Conservation (phyloP, 2,329 filamentous ascomycete species). For the Chaetomium olivaceum region DNA sequence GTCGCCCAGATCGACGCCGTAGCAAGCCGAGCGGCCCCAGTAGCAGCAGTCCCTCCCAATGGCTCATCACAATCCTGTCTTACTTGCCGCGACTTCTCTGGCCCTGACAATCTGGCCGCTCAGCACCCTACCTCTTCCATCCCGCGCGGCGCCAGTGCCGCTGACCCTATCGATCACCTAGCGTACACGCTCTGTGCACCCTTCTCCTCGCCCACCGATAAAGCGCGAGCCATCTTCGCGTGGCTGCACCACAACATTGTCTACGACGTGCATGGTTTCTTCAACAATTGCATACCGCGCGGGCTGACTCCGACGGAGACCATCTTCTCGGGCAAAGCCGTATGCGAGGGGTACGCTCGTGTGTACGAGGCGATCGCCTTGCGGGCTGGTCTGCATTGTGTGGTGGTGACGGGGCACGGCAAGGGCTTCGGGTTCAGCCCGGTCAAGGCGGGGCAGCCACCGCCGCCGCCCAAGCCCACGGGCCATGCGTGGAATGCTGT, state of each 20-base stretch:
- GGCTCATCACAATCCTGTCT: slow-evolving; percentile 57
- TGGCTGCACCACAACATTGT: slow-evolving; percentile 94
- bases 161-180: slow-evolving; percentile 68
- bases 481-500: slow-evolving; percentile 95
- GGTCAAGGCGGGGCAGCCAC: slow-evolving; percentile 61
- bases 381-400: slow-evolving; percentile 75
- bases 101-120: slow-evolving; percentile 73
- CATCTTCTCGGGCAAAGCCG: slow-evolving; percentile 74
- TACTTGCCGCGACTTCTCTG: slow-evolving; percentile 84
- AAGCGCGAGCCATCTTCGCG: slow-evolving; percentile 87
- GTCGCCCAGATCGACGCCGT: slow-evolving; percentile 52
- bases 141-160: slow-evolving; percentile 48
- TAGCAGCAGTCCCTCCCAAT: slow-evolving; percentile 33
- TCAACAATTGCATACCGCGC: slow-evolving; percentile 65
- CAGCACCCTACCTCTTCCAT: slow-evolving; percentile 73
- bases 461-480: slow-evolving; percentile 62
- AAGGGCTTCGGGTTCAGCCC: slow-evolving; percentile 78
- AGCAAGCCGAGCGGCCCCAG: slow-evolving; percentile 38
- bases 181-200: slow-evolving; percentile 75
- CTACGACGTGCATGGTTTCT: slow-evolving; percentile 82
- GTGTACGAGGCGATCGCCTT: slow-evolving; percentile 77
- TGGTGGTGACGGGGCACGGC: slow-evolving; percentile 75
- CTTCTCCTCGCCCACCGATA: slow-evolving; percentile 82
- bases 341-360: slow-evolving; percentile 88
- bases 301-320: slow-evolving; percentile 68